Evolutionary conservation across 176 grass and related monocot species (phyloP), one percentile per base, ranked within the genome.

Genomic region (Neostapfia colusana): DNA sequence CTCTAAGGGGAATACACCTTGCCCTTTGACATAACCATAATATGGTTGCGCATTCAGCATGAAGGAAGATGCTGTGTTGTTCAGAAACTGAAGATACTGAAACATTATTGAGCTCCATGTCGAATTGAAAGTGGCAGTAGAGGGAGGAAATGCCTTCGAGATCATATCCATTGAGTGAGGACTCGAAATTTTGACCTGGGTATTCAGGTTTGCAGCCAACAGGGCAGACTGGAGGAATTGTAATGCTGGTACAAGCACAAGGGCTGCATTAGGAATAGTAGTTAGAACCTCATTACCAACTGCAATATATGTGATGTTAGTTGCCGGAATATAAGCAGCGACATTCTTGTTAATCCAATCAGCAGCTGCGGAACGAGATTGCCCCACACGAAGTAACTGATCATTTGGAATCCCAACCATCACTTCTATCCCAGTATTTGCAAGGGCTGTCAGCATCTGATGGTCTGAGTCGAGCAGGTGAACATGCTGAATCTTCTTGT

Each of bases 1-100:
- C 67, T 92, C 95, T 43, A 99, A 83, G 7, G 95, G 95, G 77
- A 99, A 99, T 66, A 99, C 80, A 0, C 95, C 95, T 84, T 86
- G 89, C 27, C 95, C 89, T 58, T 86, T 82, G 14, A 90, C 87
- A 66, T 89, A 99, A 34, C 85, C 87, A 82, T 95, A 99, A 72
- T 99, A 99, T 1, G 95, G 91, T 57, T 99, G 95, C 3, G 92
- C 95, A 80, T 99, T 95, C 74, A 99, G 65, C 95, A 99, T 99
- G 78, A 99, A 99, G 25, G 88, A 75, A 69, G 95, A 92, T 46
- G 77, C 87, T 56, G 82, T 88, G 61, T 64, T 85, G 65, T 95
- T 99, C 77, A 99, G 74, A 82, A 99, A 95, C 55, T 92, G 82
- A 40, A 99, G 87, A 79, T 99, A 85, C 54, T 85, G 89, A 75